These are phyloP conservation scores for Entelexis paramagnoliae DNA, from an alignment of 1,139 yeast species.

Conservation along the genomic window DNA sequence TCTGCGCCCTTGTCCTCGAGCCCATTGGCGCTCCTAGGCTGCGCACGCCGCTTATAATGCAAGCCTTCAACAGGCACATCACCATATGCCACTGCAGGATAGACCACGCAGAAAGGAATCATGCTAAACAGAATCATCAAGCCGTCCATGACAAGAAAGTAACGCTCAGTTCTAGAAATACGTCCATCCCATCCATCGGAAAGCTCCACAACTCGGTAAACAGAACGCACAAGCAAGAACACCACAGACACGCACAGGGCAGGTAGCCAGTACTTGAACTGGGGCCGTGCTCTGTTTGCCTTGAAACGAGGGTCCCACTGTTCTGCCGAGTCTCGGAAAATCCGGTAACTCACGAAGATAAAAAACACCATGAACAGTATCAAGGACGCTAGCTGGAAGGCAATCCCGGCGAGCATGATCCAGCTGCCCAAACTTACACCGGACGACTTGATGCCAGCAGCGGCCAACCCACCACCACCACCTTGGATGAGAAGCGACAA, in stretches of 20 bases:
- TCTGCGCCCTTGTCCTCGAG: too few species aligned
- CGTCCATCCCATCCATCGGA: constrained; percentile 68
- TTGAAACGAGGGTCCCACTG: neutral
- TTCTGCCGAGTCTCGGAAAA: constrained; percentile 26
- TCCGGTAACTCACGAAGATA: constrained; percentile 35
- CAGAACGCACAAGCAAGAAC: constrained; percentile 57
- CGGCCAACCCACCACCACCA: neutral
- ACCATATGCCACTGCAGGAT: constrained; percentile 43
- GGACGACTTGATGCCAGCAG: neutral
- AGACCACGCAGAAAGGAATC: constrained; percentile 41
- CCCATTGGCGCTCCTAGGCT: too few species aligned
- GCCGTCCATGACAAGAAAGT: constrained; percentile 65
- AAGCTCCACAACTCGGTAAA: constrained; percentile 69
- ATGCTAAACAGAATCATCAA: constrained; percentile 47
- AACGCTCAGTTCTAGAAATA: constrained; percentile 57
- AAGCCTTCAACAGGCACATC: neutral
- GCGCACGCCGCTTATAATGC: too few species aligned
- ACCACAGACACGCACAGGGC: constrained; percentile 29
- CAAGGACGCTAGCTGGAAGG: constrained; percentile 67
- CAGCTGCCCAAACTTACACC: neutral
- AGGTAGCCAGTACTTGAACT: constrained; percentile 11
- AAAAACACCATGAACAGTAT: constrained; percentile 48
- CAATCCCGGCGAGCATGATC: constrained; percentile 34
- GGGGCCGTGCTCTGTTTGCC: constrained; percentile 5
- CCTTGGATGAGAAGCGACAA: constrained; percentile 25